These are phyloP conservation scores for Acacia acuminata DNA, from an alignment of 306 rosid genomes.

Conservation along the genomic window DNA sequence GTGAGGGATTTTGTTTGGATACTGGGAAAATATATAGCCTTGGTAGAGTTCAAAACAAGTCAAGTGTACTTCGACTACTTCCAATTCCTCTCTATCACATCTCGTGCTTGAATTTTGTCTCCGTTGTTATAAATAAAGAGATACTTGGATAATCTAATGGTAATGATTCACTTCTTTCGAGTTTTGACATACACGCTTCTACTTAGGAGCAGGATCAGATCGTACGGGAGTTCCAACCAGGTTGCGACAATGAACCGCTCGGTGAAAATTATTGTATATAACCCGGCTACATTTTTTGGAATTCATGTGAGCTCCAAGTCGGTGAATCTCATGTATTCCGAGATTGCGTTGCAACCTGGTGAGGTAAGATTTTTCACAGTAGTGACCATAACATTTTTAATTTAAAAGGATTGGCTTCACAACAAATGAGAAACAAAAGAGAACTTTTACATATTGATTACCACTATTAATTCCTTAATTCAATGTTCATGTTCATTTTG, in stretches of 20 bases:
- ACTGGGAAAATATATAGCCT: background rate
- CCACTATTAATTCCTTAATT: too few species aligned
- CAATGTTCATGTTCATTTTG: too few species aligned
- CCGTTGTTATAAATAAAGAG: background rate
- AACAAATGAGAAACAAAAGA: too few species aligned
- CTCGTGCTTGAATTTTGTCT: constrained; percentile 7
- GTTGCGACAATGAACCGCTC: constrained; percentile 79
- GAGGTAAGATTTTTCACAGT: constrained; percentile 50
- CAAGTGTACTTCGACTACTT: background rate
- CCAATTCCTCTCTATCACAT: background rate
- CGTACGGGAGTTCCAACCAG: constrained; percentile 84
- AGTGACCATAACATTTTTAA: background rate
- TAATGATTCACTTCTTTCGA: constrained; percentile 41
- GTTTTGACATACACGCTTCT: constrained; percentile 72
- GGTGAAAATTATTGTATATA: constrained; percentile 63
- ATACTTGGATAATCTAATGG: background rate
- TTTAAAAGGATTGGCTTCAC: too few species aligned
- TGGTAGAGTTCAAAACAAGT: constrained; percentile 4
- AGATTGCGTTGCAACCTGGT: constrained; percentile 76
- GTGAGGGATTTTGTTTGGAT: background rate
- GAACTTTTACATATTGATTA: too few species aligned
- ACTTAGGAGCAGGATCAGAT: constrained; percentile 81
- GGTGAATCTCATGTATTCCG: constrained; percentile 73
- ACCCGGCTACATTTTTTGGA: constrained; percentile 87
- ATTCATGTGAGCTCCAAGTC: constrained; percentile 66